phyloP scores from a whole-genome alignment of 192 early-diverging fungal genomes.

The Funneliformis mosseae region DNA sequence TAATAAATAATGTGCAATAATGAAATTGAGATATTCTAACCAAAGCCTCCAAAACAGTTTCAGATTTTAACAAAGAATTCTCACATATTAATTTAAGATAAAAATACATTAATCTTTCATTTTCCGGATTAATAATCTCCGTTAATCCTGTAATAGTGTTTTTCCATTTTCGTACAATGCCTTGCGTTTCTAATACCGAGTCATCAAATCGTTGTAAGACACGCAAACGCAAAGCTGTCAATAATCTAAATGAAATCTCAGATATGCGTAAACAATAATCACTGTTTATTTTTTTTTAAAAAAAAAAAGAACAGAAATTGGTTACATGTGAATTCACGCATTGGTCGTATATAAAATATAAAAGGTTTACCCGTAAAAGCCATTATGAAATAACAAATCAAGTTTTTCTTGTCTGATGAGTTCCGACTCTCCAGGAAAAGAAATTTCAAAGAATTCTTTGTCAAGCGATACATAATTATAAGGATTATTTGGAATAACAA shows the following conservation, averaged over 20 bases:
- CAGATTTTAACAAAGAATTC: background rate
- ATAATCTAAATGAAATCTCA: slow-evolving; percentile 54
- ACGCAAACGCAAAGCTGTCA: slow-evolving; percentile 50
- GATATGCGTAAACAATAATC: slow-evolving; percentile 54
- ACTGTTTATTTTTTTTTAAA: too few relatives aligned
- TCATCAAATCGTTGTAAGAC: slow-evolving; percentile 35
- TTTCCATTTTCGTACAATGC: background rate
- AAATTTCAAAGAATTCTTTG: slow-evolving; percentile 47
- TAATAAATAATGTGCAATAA: background rate
- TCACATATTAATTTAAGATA: background rate
- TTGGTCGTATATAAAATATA: background rate
- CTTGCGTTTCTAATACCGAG: background rate
- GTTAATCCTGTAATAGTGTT: background rate
- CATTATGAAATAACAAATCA: slow-evolving; percentile 45
- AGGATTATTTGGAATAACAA: slow-evolving; percentile 53
- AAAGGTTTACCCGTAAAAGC: slow-evolving; percentile 48
- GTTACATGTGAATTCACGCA: background rate
- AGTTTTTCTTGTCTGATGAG: slow-evolving; percentile 41
- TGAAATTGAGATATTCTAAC: background rate
- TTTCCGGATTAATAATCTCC: slow-evolving; percentile 2
- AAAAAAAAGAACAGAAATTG: slow-evolving; percentile 11
- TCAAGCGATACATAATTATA: slow-evolving; percentile 57
- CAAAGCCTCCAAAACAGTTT: background rate
- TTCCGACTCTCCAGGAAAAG: slow-evolving; percentile 39
- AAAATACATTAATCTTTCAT: slow-evolving; percentile 3